A percentile compares a stretch with the other conserved stretches of the same genome.
phyloP scores from a whole-genome alignment of 352 stramenopile genomes.

The Pelagophyceae sp. region DNA sequence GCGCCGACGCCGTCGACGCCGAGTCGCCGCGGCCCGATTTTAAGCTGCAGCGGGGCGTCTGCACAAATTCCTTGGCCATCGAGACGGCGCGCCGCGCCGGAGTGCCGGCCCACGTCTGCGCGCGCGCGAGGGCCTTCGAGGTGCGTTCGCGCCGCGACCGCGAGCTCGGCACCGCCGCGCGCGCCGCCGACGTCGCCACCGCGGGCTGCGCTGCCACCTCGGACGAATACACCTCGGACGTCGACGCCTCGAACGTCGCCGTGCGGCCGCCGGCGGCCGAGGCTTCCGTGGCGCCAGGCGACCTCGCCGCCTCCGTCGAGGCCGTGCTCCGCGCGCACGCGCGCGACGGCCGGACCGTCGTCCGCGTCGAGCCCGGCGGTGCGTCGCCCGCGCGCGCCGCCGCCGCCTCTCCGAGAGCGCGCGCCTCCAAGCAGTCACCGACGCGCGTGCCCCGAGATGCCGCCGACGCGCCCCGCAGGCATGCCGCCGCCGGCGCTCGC shows the following conservation, averaged over 20 bases:
- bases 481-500: slow-evolving; percentile 41
- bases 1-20: slow-evolving; percentile 32
- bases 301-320: not conserved
- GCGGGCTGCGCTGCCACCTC: slow-evolving; percentile 9
- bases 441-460: too few relatives aligned
- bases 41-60: slow-evolving; percentile 58
- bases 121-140: slow-evolving; percentile 41
- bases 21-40: slow-evolving; percentile 10
- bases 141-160: not conserved
- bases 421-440: too few relatives aligned
- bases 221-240: slow-evolving; percentile 15
- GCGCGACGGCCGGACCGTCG: slow-evolving; percentile 8
- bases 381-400: too few relatives aligned
- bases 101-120: slow-evolving; percentile 49
- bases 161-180: slow-evolving; percentile 19
- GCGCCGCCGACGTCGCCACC: not conserved
- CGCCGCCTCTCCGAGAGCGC: too few relatives aligned
- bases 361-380: slow-evolving; percentile 28
- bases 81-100: slow-evolving; percentile 57
- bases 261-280: slow-evolving; percentile 29
- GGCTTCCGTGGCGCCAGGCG: not conserved
- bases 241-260: slow-evolving; percentile 21
- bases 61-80: slow-evolving; percentile 58
- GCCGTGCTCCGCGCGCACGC: not conserved
- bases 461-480: too few relatives aligned